phyloP scores from a whole-genome alignment of 331 rosid species.

The Cydonia oblonga region DNA sequence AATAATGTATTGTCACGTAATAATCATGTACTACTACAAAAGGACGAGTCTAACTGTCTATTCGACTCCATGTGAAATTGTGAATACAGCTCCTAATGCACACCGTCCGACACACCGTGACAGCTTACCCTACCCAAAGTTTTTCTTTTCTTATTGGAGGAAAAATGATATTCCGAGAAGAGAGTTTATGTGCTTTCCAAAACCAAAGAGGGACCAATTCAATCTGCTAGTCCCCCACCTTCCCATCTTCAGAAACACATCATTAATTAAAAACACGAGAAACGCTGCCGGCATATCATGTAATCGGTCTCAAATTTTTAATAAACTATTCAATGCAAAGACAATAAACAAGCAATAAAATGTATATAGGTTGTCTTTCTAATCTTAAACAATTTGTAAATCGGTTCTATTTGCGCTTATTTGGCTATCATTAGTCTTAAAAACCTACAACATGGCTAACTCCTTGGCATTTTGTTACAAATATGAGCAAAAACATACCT shows the following conservation, averaged over 20 bases:
- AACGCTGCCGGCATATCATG: too few relatives aligned
- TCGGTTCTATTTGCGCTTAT: neutral
- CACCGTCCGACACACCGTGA: neutral
- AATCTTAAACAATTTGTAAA: neutral
- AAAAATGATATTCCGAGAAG: slow-evolving; percentile 12
- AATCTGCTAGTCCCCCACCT: slow-evolving; percentile 23
- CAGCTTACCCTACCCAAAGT: neutral
- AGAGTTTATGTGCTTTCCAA: slow-evolving; percentile 26
- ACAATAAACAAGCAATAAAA: too few relatives aligned
- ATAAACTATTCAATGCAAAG: too few relatives aligned
- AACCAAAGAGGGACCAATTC: slow-evolving; percentile 19
- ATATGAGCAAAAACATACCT: slow-evolving; percentile 33
- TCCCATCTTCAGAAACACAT: slow-evolving; percentile 30
- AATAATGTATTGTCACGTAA: too few relatives aligned
- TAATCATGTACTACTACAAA: too few relatives aligned
- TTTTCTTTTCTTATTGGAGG: neutral
- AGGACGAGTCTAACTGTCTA: neutral
- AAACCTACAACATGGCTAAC: too few relatives aligned
- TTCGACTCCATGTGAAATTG: too few relatives aligned
- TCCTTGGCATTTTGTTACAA: too few relatives aligned
- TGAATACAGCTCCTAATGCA: neutral
- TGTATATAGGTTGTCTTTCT: neutral
- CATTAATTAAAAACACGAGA: neutral
- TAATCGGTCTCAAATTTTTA: too few relatives aligned
- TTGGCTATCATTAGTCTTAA: neutral